These are phyloP conservation scores for Fragaria nilgerrensis DNA, from an alignment of 306 rosid genomes.

Conservation along the genomic window DNA sequence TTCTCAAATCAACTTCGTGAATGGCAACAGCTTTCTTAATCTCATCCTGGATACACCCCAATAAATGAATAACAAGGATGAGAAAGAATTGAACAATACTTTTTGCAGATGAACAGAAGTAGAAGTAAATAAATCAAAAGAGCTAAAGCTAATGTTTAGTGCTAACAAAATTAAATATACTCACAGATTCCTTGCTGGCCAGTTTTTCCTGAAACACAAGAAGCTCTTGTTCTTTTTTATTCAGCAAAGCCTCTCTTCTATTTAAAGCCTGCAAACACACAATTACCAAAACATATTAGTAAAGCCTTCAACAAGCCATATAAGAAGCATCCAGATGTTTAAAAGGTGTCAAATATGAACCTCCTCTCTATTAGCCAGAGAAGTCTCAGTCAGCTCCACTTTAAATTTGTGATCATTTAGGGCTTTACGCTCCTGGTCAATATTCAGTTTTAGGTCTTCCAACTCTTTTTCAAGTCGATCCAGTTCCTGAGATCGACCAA, in stretches of 20 bases:
- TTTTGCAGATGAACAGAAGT: background rate
- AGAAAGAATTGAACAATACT: background rate
- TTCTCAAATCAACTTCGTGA: constrained; percentile 59
- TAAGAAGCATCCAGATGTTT: background rate
- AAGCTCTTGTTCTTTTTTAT: constrained; percentile 67
- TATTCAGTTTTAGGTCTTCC: constrained; percentile 50
- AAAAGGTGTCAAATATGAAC: constrained; percentile 35
- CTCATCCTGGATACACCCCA: constrained; percentile 55
- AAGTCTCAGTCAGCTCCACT: constrained; percentile 52
- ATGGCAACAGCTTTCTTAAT: constrained; percentile 54
- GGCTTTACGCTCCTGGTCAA: constrained; percentile 54
- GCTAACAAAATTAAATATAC: constrained; percentile 23
- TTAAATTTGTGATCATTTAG: constrained; percentile 58
- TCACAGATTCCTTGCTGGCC: constrained; percentile 68
- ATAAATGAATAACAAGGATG: constrained; percentile 7
- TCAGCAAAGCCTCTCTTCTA: constrained; percentile 54
- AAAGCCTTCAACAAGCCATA: constrained; percentile 21
- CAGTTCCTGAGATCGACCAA: constrained; percentile 65
- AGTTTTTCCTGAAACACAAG: constrained; percentile 59
- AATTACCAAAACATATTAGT: constrained; percentile 22
- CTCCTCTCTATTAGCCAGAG: constrained; percentile 65
- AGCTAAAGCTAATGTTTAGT: background rate
- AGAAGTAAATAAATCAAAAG: constrained; percentile 1
- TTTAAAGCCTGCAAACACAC: constrained; percentile 48
- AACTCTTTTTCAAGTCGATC: constrained; percentile 65